Conservation (phyloP, 495 filamentous ascomycete genomes). For the Tuber aestivum region DNA sequence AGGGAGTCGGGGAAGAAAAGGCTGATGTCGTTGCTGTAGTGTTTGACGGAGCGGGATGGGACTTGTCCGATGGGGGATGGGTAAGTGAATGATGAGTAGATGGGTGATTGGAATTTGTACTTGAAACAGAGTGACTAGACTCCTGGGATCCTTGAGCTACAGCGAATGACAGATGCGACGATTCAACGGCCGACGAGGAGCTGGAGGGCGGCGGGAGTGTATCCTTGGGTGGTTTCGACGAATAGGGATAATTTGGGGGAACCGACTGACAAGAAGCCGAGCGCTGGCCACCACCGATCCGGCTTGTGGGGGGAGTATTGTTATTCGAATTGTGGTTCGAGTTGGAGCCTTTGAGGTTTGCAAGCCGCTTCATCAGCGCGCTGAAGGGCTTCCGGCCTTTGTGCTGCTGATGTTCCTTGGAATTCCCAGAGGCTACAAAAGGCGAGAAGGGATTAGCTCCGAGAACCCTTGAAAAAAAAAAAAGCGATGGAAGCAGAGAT, state of each 20-base stretch:
- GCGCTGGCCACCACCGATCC: slow-evolving; percentile 13
- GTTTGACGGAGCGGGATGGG: slow-evolving; percentile 41
- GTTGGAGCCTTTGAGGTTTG: slow-evolving; percentile 60
- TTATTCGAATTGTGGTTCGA: slow-evolving; percentile 12
- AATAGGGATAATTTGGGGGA: slow-evolving; percentile 26
- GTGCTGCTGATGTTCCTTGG: slow-evolving; percentile 43
- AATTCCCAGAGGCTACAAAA: not conserved
- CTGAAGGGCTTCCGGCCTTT: slow-evolving; percentile 79
- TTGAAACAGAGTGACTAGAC: slow-evolving; percentile 21
- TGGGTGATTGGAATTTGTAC: slow-evolving; percentile 13
- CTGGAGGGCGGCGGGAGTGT: slow-evolving; percentile 11
- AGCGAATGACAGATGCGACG: slow-evolving; percentile 27
- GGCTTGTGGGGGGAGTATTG: slow-evolving; percentile 8
- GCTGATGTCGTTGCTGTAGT: slow-evolving; percentile 55
- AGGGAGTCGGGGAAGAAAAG: slow-evolving; percentile 90
- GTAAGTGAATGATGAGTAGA: slow-evolving; percentile 45
- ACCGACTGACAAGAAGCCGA: slow-evolving; percentile 16
- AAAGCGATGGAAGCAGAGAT: slow-evolving; percentile 1
- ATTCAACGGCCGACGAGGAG: slow-evolving; percentile 21
- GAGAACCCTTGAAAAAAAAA: not conserved
- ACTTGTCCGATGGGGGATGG: slow-evolving; percentile 41
- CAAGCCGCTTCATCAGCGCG: slow-evolving; percentile 88
- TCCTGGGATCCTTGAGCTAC: slow-evolving; percentile 11
- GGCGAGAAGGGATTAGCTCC: not conserved
- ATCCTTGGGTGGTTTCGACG: slow-evolving; percentile 19